Conservation (phyloP, 495 filamentous ascomycete species). For the Hypoxylon subgilvum region DNA sequence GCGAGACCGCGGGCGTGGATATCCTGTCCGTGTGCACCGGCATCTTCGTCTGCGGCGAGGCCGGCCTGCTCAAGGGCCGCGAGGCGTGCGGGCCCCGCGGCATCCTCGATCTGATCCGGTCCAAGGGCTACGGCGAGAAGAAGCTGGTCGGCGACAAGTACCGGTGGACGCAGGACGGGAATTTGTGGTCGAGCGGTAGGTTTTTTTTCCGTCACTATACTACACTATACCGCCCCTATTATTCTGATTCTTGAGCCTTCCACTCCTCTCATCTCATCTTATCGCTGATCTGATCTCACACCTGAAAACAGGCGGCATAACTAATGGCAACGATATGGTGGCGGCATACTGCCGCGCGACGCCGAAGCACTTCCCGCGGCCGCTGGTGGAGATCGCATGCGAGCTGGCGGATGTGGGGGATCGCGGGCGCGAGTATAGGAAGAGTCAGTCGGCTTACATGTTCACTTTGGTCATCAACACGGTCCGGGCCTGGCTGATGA, state of each 20-base stretch:
- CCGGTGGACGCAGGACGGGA: slow-evolving; percentile 62
- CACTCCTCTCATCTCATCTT: slow-evolving; percentile 4
- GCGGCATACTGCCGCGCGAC: slow-evolving; percentile 58
- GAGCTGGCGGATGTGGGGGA: slow-evolving; percentile 58
- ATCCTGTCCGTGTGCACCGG: slow-evolving; percentile 64
- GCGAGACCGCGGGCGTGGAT: slow-evolving; percentile 43
- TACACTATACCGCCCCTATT: not conserved
- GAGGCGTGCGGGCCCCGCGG: slow-evolving; percentile 58
- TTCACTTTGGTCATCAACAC: slow-evolving; percentile 37
- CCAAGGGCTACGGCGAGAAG: slow-evolving; percentile 52
- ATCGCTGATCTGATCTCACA: too few relatives aligned
- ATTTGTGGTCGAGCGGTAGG: slow-evolving; percentile 66
- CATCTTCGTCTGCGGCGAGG: slow-evolving; percentile 53
- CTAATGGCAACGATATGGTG: slow-evolving; percentile 68
- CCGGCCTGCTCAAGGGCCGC: slow-evolving; percentile 58
- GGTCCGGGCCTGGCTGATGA: slow-evolving; percentile 24
- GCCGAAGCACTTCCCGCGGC: slow-evolving; percentile 49
- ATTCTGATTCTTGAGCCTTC: not conserved
- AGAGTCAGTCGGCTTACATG: slow-evolving; percentile 39
- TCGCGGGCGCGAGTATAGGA: slow-evolving; percentile 51
- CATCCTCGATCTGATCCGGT: slow-evolving; percentile 52
- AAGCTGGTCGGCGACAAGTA: slow-evolving; percentile 53
- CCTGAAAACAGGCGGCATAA: slow-evolving; percentile 58
- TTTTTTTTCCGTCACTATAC: slow-evolving; percentile 11
- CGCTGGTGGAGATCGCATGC: slow-evolving; percentile 56